phyloP scores from a whole-genome alignment of 2,329 filamentous ascomycete species.

The Claviceps sp. region DNA sequence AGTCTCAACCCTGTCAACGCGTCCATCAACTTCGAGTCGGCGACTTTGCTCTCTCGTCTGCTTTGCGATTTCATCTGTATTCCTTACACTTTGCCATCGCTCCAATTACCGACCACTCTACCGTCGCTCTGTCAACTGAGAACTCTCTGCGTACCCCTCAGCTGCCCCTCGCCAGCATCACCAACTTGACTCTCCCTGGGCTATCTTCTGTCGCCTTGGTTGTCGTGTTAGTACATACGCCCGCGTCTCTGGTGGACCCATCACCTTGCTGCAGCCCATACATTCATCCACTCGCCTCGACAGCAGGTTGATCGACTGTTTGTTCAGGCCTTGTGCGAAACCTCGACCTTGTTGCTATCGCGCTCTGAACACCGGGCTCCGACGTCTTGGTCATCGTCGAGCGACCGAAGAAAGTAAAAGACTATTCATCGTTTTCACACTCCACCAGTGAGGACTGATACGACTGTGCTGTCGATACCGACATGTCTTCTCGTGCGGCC shows the following conservation, averaged over 20 bases:
- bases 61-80: neutral
- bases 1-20: too few species aligned
- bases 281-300: neutral
- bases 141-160: too few species aligned
- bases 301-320: neutral
- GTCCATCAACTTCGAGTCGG: neutral
- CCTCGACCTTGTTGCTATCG: neutral
- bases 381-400: neutral
- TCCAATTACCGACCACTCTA: too few species aligned
- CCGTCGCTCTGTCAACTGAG: too few species aligned
- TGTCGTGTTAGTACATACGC: too few species aligned
- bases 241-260: too few species aligned
- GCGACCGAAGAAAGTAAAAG: neutral
- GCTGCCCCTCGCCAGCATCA: too few species aligned
- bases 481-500: conserved; percentile 4
- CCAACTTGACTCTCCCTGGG: too few species aligned
- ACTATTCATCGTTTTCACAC: too few species aligned
- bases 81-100: neutral
- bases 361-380: neutral
- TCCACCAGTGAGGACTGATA: neutral
- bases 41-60: neutral
- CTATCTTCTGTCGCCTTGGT: too few species aligned
- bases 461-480: conserved; percentile 1
- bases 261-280: neutral
- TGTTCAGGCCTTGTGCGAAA: neutral